A percentile compares a stretch with the other conserved stretches of the same genome.
Evolutionary conservation across 2,329 filamentous ascomycete genomes (phyloP).

Genomic region (Ilyonectria robusta): DNA sequence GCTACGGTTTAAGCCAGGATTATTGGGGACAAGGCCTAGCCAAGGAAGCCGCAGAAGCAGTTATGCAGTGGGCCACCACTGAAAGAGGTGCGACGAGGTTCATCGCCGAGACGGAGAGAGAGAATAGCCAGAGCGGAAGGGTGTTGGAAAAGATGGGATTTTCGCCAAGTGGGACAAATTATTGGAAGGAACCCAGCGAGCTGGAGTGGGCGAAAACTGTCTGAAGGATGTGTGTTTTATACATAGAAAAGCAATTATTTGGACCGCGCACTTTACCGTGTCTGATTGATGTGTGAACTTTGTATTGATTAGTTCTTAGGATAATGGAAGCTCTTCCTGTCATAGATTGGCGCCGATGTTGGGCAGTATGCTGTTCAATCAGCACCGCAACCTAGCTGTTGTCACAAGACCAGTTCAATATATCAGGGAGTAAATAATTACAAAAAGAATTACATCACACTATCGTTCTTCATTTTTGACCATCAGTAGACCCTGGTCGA

Average conservation of each 20-base stretch:
- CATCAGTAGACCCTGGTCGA: no score
- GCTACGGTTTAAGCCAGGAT: constrained; percentile 33
- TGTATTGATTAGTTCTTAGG: no score
- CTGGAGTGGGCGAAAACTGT: neutral
- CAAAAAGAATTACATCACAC: no score
- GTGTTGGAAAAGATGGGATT: constrained; percentile 11
- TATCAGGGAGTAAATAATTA: no score
- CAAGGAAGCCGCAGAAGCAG: constrained; percentile 25
- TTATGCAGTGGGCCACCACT: constrained; percentile 36
- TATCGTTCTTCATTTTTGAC: no score
- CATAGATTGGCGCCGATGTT: no score
- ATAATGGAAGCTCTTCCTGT: no score
- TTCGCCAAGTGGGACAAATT: neutral
- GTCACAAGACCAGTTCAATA: no score
- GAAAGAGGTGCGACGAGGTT: constrained; percentile 35
- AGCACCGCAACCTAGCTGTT: no score
- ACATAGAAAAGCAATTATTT: neutral
- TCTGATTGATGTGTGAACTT: no score
- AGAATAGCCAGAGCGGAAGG: constrained; percentile 29
- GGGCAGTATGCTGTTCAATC: no score
- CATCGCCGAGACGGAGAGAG: constrained; percentile 35
- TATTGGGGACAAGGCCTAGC: constrained; percentile 37
- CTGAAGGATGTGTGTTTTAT: neutral
- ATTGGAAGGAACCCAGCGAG: constrained; percentile 1
- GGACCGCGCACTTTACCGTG: neutral